phyloP scores from a whole-genome alignment of 495 filamentous ascomycete species.

The Xylaria intraflava region DNA sequence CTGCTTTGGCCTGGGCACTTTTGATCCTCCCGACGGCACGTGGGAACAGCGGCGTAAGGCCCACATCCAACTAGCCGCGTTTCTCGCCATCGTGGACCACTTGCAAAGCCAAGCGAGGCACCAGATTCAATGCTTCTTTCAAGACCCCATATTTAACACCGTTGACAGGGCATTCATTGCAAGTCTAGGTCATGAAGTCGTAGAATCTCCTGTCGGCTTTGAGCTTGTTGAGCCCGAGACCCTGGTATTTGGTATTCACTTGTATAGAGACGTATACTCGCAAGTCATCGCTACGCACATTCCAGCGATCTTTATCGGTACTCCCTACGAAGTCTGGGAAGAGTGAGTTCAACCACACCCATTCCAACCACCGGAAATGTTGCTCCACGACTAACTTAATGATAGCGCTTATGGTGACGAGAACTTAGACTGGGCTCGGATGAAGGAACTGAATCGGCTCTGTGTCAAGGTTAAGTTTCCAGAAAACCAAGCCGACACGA shows the following conservation, averaged over 20 bases:
- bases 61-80: slow-evolving; percentile 55
- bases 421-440: slow-evolving; percentile 3
- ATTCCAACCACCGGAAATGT: background rate
- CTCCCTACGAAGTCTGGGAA: slow-evolving; percentile 33
- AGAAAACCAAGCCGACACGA: slow-evolving; percentile 25
- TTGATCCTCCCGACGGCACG: slow-evolving; percentile 35
- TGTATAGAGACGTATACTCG: slow-evolving; percentile 43
- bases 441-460: slow-evolving; percentile 24
- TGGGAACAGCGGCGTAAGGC: slow-evolving; percentile 26
- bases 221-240: slow-evolving; percentile 40
- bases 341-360: slow-evolving; percentile 14
- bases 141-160: slow-evolving; percentile 65
- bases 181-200: slow-evolving; percentile 45
- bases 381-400: slow-evolving; percentile 1
- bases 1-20: slow-evolving; percentile 40
- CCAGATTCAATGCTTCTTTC: slow-evolving; percentile 45
- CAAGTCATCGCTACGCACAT: slow-evolving; percentile 24
- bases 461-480: slow-evolving; percentile 33
- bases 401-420: slow-evolving; percentile 6
- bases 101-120: slow-evolving; percentile 21
- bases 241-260: slow-evolving; percentile 54
- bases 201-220: slow-evolving; percentile 54
- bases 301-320: slow-evolving; percentile 41
- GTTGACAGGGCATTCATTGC: slow-evolving; percentile 54
- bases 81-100: slow-evolving; percentile 45